Percentiles rank a stretch among this genome's conserved stretches.
Conservation (phyloP, 306 rosid genomes). For the Leucaena leucocephala region DNA sequence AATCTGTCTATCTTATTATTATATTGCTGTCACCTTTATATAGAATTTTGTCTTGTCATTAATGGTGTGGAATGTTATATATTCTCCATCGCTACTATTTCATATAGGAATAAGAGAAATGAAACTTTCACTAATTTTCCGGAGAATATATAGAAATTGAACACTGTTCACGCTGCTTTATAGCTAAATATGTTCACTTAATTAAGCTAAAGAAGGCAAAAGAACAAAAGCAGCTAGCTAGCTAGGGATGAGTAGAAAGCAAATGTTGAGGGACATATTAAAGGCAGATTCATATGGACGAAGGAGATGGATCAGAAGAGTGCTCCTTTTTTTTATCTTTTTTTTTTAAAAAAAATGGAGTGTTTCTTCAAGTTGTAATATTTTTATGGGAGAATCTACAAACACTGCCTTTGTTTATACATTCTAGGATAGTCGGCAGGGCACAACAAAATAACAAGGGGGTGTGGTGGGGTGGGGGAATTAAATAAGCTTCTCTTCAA, state of each 20-base stretch:
- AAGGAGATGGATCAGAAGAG: background rate
- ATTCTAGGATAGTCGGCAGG: background rate
- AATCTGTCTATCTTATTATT: background rate
- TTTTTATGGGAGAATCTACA: background rate
- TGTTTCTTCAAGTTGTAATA: background rate
- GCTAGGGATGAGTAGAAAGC: background rate
- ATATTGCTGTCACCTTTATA: background rate
- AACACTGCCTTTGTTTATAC: background rate
- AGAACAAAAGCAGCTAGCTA: background rate
- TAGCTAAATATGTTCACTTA: background rate
- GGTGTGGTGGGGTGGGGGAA: background rate
- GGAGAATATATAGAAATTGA: conserved; percentile 3
- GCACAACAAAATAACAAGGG: background rate
- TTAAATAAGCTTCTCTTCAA: background rate
- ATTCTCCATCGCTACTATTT: background rate
- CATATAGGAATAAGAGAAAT: background rate
- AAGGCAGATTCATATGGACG: background rate
- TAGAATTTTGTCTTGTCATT: background rate
- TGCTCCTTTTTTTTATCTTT: background rate
- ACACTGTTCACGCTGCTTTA: conserved; percentile 17
- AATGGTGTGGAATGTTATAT: background rate
- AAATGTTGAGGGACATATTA: background rate
- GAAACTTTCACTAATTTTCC: background rate
- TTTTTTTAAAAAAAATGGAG: background rate
- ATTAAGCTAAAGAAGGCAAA: background rate